A percentile compares a stretch with the other conserved stretches of the same genome.
Evolutionary conservation across 1,284 basidiomycete species (phyloP).

Genomic region (Wallemia ichthyophaga): DNA sequence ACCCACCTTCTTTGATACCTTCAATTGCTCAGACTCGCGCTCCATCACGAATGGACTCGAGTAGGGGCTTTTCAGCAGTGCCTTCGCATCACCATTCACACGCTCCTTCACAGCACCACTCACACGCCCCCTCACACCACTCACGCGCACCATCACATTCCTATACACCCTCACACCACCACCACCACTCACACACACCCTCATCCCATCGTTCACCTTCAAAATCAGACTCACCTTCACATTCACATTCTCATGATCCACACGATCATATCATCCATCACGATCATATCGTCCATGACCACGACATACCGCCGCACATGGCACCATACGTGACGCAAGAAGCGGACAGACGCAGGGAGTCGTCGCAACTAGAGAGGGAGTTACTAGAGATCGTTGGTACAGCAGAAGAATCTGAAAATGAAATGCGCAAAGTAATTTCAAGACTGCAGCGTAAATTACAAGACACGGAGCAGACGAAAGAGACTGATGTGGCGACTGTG

Average conservation of each 20-base stretch:
- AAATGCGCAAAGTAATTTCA: background rate
- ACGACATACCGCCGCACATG: background rate
- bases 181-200: background rate
- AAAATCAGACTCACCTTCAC: background rate
- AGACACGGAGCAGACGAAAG: background rate
- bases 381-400: background rate
- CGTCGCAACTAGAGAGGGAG: background rate
- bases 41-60: background rate
- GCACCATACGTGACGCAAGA: background rate
- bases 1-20: background rate
- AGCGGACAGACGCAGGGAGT: background rate
- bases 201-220: background rate
- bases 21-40: background rate
- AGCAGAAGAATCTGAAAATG: background rate
- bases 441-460: background rate
- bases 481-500: background rate
- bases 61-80: background rate
- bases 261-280: background rate
- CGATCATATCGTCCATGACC: background rate
- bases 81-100: background rate
- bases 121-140: background rate
- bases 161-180: background rate
- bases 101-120: background rate
- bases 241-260: background rate
- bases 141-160: background rate